These are phyloP conservation scores for Leccinum boreale DNA, from an alignment of 768 basidiomycete species.

Conservation along the genomic window DNA sequence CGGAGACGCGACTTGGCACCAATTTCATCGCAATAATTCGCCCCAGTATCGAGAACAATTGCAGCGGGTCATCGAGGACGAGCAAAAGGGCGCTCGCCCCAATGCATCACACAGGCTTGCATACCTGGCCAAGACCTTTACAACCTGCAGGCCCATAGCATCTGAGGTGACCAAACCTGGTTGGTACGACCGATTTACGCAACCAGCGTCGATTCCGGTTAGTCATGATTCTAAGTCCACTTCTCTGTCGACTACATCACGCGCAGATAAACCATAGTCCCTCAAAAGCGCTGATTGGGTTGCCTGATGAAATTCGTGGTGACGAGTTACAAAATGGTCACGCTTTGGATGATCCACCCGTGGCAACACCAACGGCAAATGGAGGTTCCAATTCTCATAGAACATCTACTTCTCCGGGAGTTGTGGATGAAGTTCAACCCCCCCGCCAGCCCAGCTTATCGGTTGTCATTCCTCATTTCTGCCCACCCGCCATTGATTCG, in stretches of 20 bases:
- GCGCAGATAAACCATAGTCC: constrained; percentile 18
- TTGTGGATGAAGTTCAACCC: not conserved
- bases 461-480: not conserved
- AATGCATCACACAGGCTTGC: constrained; percentile 37
- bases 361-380: not conserved
- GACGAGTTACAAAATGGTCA: constrained; percentile 5
- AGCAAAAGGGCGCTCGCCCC: constrained; percentile 37
- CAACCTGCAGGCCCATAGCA: constrained; percentile 46
- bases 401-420: not conserved
- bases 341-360: not conserved
- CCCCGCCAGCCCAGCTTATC: not conserved
- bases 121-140: constrained; percentile 47
- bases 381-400: not conserved
- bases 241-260: not conserved
- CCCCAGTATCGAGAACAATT: constrained; percentile 14
- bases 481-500: not conserved
- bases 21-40: constrained; percentile 23
- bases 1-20: constrained; percentile 34
- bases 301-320: constrained; percentile 6
- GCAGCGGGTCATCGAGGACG: constrained; percentile 24
- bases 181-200: constrained; percentile 55
- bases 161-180: constrained; percentile 41
- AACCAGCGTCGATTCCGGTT: constrained; percentile 23
- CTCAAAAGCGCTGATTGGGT: constrained; percentile 10
- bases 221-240: not conserved